Evolutionary conservation across 176 grass and related monocot genomes (phyloP).

Genomic region (Zizania latifolia): DNA sequence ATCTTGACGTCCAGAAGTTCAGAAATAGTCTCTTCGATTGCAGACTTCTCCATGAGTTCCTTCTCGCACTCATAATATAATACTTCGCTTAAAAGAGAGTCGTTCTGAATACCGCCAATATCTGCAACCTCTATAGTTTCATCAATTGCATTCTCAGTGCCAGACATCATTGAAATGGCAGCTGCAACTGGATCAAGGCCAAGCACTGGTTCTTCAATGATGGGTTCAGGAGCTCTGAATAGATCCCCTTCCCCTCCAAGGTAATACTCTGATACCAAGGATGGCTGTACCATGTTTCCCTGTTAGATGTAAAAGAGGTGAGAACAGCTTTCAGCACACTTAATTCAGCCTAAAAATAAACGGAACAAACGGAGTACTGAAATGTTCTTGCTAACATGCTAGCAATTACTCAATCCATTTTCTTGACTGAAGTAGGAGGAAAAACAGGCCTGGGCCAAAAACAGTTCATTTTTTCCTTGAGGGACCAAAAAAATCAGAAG

Average conservation of each 20-base stretch:
- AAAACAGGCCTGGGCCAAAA: too few relatives aligned
- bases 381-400: background rate
- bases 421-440: background rate
- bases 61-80: conserved; percentile 80
- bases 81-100: conserved; percentile 58
- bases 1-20: conserved; percentile 89
- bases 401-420: background rate
- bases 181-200: conserved; percentile 52
- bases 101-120: conserved; percentile 48
- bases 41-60: conserved; percentile 74
- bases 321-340: background rate
- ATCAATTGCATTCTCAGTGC: conserved; percentile 35
- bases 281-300: conserved; percentile 51
- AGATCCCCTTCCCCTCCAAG: conserved; percentile 88
- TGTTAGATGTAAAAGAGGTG: conserved; percentile 29
- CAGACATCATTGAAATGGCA: conserved; percentile 77
- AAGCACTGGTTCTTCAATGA: conserved; percentile 59
- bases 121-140: conserved; percentile 45
- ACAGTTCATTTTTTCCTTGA: too few relatives aligned
- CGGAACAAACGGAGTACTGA: background rate
- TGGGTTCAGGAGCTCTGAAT: conserved; percentile 83
- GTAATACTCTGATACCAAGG: conserved; percentile 69
- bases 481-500: background rate
- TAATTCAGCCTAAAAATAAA: background rate
- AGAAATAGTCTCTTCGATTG: conserved; percentile 75